phyloP scores from a whole-genome alignment of 2,329 filamentous ascomycete genomes.

The Stenocarpella maydis region DNA sequence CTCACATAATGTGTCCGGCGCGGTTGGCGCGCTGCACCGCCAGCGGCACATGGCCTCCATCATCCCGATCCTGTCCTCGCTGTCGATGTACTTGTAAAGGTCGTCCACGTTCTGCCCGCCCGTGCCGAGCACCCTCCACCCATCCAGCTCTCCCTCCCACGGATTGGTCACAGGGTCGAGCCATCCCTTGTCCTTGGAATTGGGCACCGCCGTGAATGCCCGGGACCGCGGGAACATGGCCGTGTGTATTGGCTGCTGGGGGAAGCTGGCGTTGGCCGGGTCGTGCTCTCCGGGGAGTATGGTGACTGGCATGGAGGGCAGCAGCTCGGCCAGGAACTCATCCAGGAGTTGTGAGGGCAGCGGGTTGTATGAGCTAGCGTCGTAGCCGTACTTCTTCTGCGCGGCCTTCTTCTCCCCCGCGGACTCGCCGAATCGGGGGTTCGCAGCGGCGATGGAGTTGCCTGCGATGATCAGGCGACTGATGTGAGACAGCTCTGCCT shows the following conservation, averaged over 20 bases:
- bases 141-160: constrained; percentile 89
- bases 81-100: constrained; percentile 88
- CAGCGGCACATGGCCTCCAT: constrained; percentile 96
- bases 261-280: constrained; percentile 87
- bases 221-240: constrained; percentile 87
- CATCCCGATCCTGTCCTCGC: constrained; percentile 80
- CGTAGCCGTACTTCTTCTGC: constrained; percentile 92
- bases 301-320: constrained; percentile 88
- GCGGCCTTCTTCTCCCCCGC: constrained; percentile 50
- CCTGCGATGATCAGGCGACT: constrained; percentile 90
- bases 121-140: constrained; percentile 86
- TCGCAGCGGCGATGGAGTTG: constrained; percentile 73
- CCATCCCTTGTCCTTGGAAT: constrained; percentile 68
- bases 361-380: constrained; percentile 86
- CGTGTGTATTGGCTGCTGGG: constrained; percentile 91
- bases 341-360: constrained; percentile 86
- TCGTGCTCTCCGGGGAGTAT: constrained; percentile 85
- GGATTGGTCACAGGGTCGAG: constrained; percentile 93
- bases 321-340: constrained; percentile 78
- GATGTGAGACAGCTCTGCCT: constrained; percentile 71
- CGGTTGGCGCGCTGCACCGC: constrained; percentile 90
- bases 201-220: constrained; percentile 66
- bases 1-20: constrained; percentile 93
- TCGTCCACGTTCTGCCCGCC: constrained; percentile 95
- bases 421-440: constrained; percentile 31